Conservation (phyloP, 2,329 filamentous ascomycete species). For the Trichoderma sp. region DNA sequence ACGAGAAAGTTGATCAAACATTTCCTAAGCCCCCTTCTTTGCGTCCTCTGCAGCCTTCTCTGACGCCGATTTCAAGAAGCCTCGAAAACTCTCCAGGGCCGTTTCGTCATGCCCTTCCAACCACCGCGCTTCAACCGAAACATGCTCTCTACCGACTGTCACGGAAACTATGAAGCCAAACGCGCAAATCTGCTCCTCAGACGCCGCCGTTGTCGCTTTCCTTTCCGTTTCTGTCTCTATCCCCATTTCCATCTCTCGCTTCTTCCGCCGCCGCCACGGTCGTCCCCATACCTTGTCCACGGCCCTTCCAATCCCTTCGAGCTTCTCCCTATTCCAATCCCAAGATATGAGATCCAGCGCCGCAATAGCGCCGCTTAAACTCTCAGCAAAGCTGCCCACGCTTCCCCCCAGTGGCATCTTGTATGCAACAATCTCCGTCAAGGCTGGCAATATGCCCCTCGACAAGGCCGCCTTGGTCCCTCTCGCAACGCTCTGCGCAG, state of each 20-base stretch:
- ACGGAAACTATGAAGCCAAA: constrained; percentile 60
- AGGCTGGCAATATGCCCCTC: constrained; percentile 44
- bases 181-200: constrained; percentile 34
- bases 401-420: constrained; percentile 41
- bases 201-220: constrained; percentile 8
- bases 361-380: constrained; percentile 46
- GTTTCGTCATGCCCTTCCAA: constrained; percentile 68
- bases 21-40: neutral
- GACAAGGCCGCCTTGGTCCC: constrained; percentile 40
- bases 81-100: constrained; percentile 83
- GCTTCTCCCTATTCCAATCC: constrained; percentile 55
- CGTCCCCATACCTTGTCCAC: constrained; percentile 76
- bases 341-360: constrained; percentile 59
- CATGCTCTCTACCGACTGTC: constrained; percentile 36
- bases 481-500: constrained; percentile 47
- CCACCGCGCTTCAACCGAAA: constrained; percentile 56
- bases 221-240: constrained; percentile 25
- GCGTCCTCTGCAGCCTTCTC: constrained; percentile 15
- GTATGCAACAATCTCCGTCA: constrained; percentile 40
- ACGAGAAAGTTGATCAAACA: neutral
- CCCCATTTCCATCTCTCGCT: constrained; percentile 46
- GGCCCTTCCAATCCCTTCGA: constrained; percentile 60
- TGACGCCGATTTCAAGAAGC: constrained; percentile 60
- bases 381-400: constrained; percentile 36
- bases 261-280: constrained; percentile 62